Base-by-base conservation (phyloP, 2,329 filamentous ascomycete species). In the Chaetomium olivaceum region DNA sequence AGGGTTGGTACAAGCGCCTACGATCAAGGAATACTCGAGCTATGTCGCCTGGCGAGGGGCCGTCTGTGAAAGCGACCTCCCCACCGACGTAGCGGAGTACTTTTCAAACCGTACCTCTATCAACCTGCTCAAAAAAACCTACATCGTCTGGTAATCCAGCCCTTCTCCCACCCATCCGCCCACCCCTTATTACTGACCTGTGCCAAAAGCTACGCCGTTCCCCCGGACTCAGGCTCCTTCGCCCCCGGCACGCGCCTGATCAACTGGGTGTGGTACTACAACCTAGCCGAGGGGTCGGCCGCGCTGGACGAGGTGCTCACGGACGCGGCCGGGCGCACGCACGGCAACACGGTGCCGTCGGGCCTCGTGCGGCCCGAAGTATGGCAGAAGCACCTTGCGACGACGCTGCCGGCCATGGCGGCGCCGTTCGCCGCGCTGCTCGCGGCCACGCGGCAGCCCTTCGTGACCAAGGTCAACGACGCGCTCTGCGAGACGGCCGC, bases 261-360 rank as follows among this genome's bases (percentile, higher is more conserved):
- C 60, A 83, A 81, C 68, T 81, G 77, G 71, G 80, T 82, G 19
- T 83, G 79, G 73, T 82, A 82, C 68, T 75, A 75, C 64, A 80
- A 80, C 62, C 77, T 78, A 61, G 71, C 76, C n/a, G 74, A 72
- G 52, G 73, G 71, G 3, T 77, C 76, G 0, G 8, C 68, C 1
- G 74, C 74, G 57, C 64, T 77, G 1, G 73, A 76, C 48, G 72
- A 76, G 55, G 74, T 78, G 50, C 73, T 78, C 68, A 78, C 76
- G 5, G 77, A 78, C 56, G 64, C 59, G 54, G 43, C 77, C 43
- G 76, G 77, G 33, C 65, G 71, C 3, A 71, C 75, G 0, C 71
- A 73, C 8, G 73, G 72, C 33, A 76, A 77, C 62, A 80, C 79
- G 3, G 69, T 80, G 50, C 78, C 78, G 6, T 74, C 77, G 0